Percentiles rank a stretch among this genome's conserved stretches.
These are phyloP conservation scores for Plantago ovata DNA, from an alignment of 257 asterid genomes.

Conservation along the genomic window DNA sequence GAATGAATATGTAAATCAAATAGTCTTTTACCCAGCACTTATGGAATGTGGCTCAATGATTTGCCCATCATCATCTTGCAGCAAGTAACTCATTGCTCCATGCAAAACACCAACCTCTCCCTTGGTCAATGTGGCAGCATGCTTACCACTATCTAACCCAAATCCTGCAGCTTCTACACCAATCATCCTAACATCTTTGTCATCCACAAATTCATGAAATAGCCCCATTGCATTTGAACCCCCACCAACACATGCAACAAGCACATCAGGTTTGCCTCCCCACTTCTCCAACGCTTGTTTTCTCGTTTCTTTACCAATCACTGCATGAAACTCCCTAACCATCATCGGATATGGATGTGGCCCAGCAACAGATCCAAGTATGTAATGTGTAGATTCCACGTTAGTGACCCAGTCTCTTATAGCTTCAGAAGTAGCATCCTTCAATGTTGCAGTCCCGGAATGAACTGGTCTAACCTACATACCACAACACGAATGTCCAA, in stretches of 20 bases:
- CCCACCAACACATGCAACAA: slow-evolving; percentile 95
- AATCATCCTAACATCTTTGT: slow-evolving; percentile 72
- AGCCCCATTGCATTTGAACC: slow-evolving; percentile 97
- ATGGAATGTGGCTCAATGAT: slow-evolving; percentile 92
- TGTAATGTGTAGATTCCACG: slow-evolving; percentile 91
- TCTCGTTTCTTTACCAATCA: slow-evolving; percentile 93
- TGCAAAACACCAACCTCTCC: slow-evolving; percentile 94
- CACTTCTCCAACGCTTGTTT: slow-evolving; percentile 87
- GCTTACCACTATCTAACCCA: slow-evolving; percentile 91
- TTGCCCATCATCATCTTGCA: slow-evolving; percentile 96
- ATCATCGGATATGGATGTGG: slow-evolving; percentile 98
- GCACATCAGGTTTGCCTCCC: slow-evolving; percentile 84
- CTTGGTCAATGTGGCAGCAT: slow-evolving; percentile 86
- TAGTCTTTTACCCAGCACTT: slow-evolving; percentile 71
- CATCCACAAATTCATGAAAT: slow-evolving; percentile 86
- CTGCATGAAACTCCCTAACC: slow-evolving; percentile 94
- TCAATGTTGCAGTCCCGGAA: slow-evolving; percentile 92
- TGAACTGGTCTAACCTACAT: slow-evolving; percentile 85
- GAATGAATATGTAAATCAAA: background rate
- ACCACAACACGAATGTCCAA: slow-evolving; percentile 7
- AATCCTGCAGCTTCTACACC: slow-evolving; percentile 98
- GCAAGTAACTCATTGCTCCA: slow-evolving; percentile 95
- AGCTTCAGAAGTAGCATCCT: slow-evolving; percentile 98
- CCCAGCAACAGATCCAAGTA: slow-evolving; percentile 90
- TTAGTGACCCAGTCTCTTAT: slow-evolving; percentile 95